A percentile compares a stretch with the other conserved stretches of the same genome.
phyloP scores from a whole-genome alignment of 257 asterid species.

The Coffea canephora region DNA sequence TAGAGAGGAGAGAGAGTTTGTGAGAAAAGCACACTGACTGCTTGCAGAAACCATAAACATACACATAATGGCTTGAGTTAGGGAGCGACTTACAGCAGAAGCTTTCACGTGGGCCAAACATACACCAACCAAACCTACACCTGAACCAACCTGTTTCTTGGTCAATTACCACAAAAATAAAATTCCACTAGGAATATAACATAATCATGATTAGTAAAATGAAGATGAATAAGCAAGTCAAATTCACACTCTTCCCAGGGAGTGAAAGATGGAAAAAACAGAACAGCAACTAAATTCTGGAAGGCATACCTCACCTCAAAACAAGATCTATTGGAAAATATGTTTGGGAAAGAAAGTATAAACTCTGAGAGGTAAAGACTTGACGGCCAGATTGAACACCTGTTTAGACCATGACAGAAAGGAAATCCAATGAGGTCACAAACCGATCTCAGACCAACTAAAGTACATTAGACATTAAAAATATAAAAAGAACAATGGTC shows the following conservation, averaged over 20 bases:
- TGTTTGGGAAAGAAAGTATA: constrained; percentile 79
- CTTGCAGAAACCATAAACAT: not conserved
- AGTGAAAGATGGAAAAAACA: not conserved
- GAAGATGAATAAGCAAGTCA: not conserved
- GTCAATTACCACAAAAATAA: constrained; percentile 3
- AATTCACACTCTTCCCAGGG: not conserved
- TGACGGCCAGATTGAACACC: constrained; percentile 98
- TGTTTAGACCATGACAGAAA: constrained; percentile 28
- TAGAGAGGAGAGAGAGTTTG: no score
- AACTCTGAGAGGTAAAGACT: constrained; percentile 92
- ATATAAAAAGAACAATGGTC: not conserved
- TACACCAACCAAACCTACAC: constrained; percentile 86
- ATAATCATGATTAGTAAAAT: no score
- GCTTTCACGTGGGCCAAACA: constrained; percentile 80
- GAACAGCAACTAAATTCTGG: not conserved
- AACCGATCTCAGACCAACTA: not conserved
- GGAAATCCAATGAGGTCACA: not conserved
- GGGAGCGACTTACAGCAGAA: constrained; percentile 51
- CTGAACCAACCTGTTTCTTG: constrained; percentile 75
- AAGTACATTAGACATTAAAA: not conserved
- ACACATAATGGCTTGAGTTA: not conserved
- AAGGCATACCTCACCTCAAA: constrained; percentile 60
- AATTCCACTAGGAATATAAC: no score
- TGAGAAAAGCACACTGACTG: not conserved
- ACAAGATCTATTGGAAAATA: constrained; percentile 70